Evolutionary conservation across 768 basidiomycete genomes (phyloP).

Genomic region (Pisolithus microcarpus): DNA sequence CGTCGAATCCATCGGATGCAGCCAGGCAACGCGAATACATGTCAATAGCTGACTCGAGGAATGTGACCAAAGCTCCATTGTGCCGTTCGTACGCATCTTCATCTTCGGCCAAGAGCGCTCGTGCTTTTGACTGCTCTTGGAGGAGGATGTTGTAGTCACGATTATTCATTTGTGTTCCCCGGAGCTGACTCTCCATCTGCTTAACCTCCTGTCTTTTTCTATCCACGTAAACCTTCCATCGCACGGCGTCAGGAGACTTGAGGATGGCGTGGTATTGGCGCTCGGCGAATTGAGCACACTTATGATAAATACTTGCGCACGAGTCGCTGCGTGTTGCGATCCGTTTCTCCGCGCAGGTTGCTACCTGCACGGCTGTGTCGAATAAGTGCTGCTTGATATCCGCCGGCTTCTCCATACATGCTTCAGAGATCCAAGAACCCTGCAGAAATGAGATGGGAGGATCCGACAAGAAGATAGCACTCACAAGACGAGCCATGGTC

Average conservation of each 20-base stretch:
- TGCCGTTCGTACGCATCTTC: conserved; percentile 36
- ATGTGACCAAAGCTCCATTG: conserved; percentile 42
- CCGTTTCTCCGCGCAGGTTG: conserved; percentile 19
- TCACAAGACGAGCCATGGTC: conserved; percentile 59
- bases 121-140: conserved; percentile 37
- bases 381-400: conserved; percentile 71
- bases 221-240: conserved; percentile 64
- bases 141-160: conserved; percentile 24
- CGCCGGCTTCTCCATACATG: conserved; percentile 71
- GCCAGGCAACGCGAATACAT: conserved; percentile 81
- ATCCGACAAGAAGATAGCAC: conserved; percentile 13
- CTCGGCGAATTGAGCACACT: conserved; percentile 88
- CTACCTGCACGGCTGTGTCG: conserved; percentile 43
- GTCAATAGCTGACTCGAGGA: conserved; percentile 67
- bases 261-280: conserved; percentile 69
- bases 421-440: conserved; percentile 89
- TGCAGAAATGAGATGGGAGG: conserved; percentile 24
- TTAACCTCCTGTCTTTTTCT: conserved; percentile 69
- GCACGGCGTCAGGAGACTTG: conserved; percentile 61
- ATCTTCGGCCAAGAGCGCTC: conserved; percentile 48
- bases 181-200: conserved; percentile 35
- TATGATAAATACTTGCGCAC: conserved; percentile 59
- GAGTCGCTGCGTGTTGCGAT: conserved; percentile 17
- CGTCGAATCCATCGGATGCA: conserved; percentile 65
- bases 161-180: conserved; percentile 14